Evolutionary conservation across 352 stramenopile species (phyloP), one percentile per base, ranked within the genome.

Genomic region (Globisporangium camurandrum): DNA sequence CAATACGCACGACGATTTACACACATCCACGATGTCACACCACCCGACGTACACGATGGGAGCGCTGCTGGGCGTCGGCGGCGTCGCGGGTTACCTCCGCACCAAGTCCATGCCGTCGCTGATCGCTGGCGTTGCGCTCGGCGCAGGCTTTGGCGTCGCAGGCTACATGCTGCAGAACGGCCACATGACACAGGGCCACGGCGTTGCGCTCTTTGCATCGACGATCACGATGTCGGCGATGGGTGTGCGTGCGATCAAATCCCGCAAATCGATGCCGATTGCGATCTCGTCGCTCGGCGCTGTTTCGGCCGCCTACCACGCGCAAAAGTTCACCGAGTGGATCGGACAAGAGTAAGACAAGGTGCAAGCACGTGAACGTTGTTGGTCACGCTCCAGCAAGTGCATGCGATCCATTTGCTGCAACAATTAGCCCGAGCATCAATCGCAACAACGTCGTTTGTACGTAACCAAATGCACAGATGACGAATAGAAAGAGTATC

Each of bases 21-120:
- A n/a, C n/a, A n/a, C n/a, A n/a, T 24, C 20, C 39, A 65, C 45
- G 7, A 85, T 85, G 78, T 69, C 75, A 17, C 82, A 93, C 54
- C 83, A 93, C 61, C 68, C 83, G 14, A 91, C 83, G 63, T 91
- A 83, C 68, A 90, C 80, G 37, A 90, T 93, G 80, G 82, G 62
- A 20, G 78, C 63, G 30, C 61, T 91, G 41, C 55, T 93, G 36
- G 61, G 64, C 19, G 67, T 51, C 14, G 85, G 85, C 56, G 83
- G 85, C 42, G 37, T 83, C 33, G 75, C 91, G 57, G 85, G 85
- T 52, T 95, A 93, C 68, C 53, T 83, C 33, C 81, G 79, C 57
- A 88, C 66, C 45, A 85, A 84, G 57, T 92, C 77, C 40, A 57
- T 94, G 43, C 75, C 84, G 37, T 92, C 77, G 22, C 70, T 95